phyloP scores from a whole-genome alignment of 139 green algal species.

The Coelastrella sp. region DNA sequence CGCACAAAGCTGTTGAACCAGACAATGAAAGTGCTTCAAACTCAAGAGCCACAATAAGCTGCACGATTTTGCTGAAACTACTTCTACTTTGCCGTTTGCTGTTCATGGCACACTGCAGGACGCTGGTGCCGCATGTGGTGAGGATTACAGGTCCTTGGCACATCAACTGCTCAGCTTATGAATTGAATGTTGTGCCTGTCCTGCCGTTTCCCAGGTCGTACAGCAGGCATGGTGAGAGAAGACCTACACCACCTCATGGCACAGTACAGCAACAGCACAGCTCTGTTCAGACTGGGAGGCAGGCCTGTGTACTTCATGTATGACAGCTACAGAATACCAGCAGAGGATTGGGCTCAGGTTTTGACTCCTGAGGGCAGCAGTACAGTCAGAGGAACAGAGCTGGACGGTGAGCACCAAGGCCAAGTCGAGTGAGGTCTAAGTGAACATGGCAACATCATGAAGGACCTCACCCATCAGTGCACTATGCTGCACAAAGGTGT shows the following conservation, averaged over 20 bases:
- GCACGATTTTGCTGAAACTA: too few relatives aligned
- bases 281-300: slow-evolving; percentile 46
- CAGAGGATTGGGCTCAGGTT: slow-evolving; percentile 55
- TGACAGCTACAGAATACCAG: slow-evolving; percentile 57
- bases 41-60: neutral
- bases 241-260: slow-evolving; percentile 55
- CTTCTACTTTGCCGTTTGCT: neutral
- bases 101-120: neutral
- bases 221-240: slow-evolving; percentile 48
- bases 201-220: slow-evolving; percentile 50
- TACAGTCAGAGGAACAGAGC: slow-evolving; percentile 50
- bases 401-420: slow-evolving; percentile 43
- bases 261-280: slow-evolving; percentile 22
- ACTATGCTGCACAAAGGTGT: neutral
- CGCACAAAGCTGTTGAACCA: neutral
- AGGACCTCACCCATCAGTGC: neutral
- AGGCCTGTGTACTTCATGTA: slow-evolving; percentile 62
- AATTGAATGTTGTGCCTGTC: neutral
- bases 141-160: neutral
- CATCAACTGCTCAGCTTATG: neutral
- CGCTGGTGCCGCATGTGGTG: too few relatives aligned
- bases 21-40: neutral
- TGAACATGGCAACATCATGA: too few relatives aligned
- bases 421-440: neutral
- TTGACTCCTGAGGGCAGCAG: slow-evolving; percentile 21